These are phyloP conservation scores for Pichia deserticola DNA, from an alignment of 805 yeast species.

Conservation along the genomic window DNA sequence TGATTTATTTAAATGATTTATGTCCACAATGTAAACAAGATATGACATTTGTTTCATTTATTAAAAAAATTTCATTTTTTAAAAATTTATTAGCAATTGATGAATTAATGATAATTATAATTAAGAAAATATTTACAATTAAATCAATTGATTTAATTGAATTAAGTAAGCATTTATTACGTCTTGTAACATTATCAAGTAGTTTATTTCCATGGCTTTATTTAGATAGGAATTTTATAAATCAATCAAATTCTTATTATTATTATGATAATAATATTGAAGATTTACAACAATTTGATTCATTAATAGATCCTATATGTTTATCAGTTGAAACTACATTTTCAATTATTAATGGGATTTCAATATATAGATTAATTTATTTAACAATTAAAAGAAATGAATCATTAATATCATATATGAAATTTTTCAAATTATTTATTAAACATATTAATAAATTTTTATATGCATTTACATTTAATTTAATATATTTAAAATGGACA, in stretches of 20 bases:
- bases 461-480: background rate
- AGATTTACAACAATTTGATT: too few species aligned
- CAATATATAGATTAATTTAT: background rate
- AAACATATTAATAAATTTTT: background rate
- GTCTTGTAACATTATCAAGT: too few species aligned
- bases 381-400: background rate
- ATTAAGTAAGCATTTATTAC: too few species aligned
- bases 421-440: background rate
- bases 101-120: background rate
- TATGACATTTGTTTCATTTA: background rate
- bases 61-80: background rate
- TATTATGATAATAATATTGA: too few species aligned
- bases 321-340: too few species aligned
- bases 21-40: constrained; percentile 3
- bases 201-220: background rate
- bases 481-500: background rate
- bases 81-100: too few species aligned
- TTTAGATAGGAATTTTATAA: background rate
- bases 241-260: too few species aligned
- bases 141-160: too few species aligned
- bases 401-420: background rate
- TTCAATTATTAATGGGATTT: too few species aligned
- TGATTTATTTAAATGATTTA: background rate
- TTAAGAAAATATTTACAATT: too few species aligned
- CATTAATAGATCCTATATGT: too few species aligned